Evolutionary conservation across 2,329 filamentous ascomycete genomes (phyloP), one percentile per base, ranked within the genome.

Genomic region (Teratosphaeria pseudoeucalypti): DNA sequence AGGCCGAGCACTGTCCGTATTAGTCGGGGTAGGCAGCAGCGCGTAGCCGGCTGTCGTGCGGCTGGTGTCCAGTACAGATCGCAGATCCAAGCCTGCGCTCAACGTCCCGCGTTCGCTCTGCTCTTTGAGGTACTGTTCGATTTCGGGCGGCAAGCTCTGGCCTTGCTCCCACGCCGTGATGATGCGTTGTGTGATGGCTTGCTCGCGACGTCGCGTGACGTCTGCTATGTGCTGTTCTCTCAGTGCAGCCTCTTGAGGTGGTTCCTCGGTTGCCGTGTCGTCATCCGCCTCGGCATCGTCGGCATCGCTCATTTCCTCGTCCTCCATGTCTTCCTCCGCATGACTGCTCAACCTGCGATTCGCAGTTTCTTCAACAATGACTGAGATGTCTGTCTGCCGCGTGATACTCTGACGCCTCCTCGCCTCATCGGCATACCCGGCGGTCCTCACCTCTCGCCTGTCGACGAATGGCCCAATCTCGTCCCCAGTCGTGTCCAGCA

Each of bases 401-500:
- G 66, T 67, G 57, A 71, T 72, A 60, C 66, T 69, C 34, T 68
- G 63, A 26, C 59, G 27, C 60, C 67, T 61, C 55, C 64, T 59
- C 37, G 57, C 34, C 27, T 66, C 63, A 29, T 64, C 63, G 7
- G 56, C 56, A 6, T 49, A 23, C 10, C 43, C 43, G 12, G 27
- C 58, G 34, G 52, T 53, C 39, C 61, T 62, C 54, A 59, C 16
- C 52, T 66, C 63, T 60, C 64, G 61, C 23, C 67, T 59, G 47
- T 73, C 69, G 76, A 84, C 77, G 81, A 81, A 90, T 61, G 82
- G 79, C 3, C 77, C 75, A 60, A 92, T 85, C 27, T 82, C 85
- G 66, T 89, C 85, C 57, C 82, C 82, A 1, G 87, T 86, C 6
- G 88, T 90, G 69, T 92, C 89, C 55, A 77, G 74, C 63, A 92